Evolutionary conservation across 2,329 filamentous ascomycete genomes (phyloP).

Genomic region (Fusarium mundagurra): DNA sequence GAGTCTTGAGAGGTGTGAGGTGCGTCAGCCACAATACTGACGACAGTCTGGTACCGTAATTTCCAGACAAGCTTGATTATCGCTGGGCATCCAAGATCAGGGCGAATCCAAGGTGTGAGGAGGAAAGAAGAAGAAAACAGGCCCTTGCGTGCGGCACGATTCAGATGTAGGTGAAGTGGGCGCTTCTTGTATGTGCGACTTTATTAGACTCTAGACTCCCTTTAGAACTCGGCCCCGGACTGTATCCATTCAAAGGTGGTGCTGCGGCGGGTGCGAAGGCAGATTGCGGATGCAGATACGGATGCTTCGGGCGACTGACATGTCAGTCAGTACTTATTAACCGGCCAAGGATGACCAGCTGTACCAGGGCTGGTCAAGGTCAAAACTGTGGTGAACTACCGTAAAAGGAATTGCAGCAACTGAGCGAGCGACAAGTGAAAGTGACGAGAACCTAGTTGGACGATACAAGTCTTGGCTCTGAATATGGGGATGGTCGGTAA

Average conservation of each 20-base stretch:
- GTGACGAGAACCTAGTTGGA: background rate
- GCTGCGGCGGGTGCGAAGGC: constrained; percentile 37
- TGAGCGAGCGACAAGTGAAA: constrained; percentile 21
- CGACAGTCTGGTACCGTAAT: constrained; percentile 31
- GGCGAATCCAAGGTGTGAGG: constrained; percentile 16
- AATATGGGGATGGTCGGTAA: constrained; percentile 27
- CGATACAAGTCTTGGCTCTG: constrained; percentile 33
- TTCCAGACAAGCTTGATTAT: constrained; percentile 8
- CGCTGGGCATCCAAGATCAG: constrained; percentile 12
- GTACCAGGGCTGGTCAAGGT: constrained; percentile 26
- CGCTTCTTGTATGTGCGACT: constrained; percentile 39
- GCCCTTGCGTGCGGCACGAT: constrained; percentile 27
- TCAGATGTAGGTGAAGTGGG: constrained; percentile 31
- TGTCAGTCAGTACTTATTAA: constrained; percentile 35
- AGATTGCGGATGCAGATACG: constrained; percentile 29
- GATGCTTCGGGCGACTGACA: constrained; percentile 44
- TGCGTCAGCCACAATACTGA: constrained; percentile 39
- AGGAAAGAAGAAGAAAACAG: constrained; percentile 10
- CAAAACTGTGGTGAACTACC: constrained; percentile 18
- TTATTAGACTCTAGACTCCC: constrained; percentile 38
- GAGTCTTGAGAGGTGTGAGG: constrained; percentile 25
- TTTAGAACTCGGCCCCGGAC: constrained; percentile 39
- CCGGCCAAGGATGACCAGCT: constrained; percentile 33
- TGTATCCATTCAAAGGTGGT: constrained; percentile 42
- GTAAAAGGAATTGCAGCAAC: constrained; percentile 22